phyloP scores from a whole-genome alignment of 345 rosid genomes.

The Murraya paniculata region DNA sequence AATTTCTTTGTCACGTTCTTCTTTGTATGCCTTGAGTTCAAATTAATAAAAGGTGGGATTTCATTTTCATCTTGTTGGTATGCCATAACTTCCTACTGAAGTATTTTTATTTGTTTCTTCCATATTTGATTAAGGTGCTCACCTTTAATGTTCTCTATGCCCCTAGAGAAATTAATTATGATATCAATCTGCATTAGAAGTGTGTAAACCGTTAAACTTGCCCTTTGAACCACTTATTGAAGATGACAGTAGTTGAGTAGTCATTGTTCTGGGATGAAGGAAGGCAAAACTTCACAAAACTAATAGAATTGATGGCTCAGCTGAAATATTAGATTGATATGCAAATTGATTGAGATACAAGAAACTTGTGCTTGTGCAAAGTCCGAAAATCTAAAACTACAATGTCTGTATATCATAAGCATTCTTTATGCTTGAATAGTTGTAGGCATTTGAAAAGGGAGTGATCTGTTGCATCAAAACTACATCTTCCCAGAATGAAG shows the following conservation, averaged over 20 bases:
- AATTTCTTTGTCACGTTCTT: conserved; percentile 20
- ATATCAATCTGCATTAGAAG: not conserved
- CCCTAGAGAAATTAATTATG: not conserved
- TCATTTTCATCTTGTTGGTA: conserved; percentile 30
- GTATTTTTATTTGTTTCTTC: conserved; percentile 7
- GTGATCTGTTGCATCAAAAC: not conserved
- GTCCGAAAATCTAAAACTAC: not conserved
- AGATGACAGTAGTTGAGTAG: not conserved
- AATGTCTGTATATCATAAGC: not conserved
- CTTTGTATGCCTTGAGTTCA: conserved; percentile 23
- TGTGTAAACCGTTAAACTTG: not conserved
- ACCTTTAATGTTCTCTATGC: not conserved
- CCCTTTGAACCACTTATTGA: not conserved
- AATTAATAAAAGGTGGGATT: conserved; percentile 30
- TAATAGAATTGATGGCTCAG: conserved; percentile 15
- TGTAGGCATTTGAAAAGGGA: not conserved
- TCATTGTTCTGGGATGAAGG: not conserved
- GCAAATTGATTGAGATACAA: not conserved
- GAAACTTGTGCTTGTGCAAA: not conserved
- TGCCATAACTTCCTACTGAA: conserved; percentile 14
- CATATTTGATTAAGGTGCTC: not conserved
- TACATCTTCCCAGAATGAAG: conserved; percentile 3
- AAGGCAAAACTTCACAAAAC: not conserved
- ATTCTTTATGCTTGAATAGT: not conserved
- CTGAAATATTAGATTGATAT: not conserved